Conservation (phyloP, 345 rosid genomes). For the Citropsis articulata region DNA sequence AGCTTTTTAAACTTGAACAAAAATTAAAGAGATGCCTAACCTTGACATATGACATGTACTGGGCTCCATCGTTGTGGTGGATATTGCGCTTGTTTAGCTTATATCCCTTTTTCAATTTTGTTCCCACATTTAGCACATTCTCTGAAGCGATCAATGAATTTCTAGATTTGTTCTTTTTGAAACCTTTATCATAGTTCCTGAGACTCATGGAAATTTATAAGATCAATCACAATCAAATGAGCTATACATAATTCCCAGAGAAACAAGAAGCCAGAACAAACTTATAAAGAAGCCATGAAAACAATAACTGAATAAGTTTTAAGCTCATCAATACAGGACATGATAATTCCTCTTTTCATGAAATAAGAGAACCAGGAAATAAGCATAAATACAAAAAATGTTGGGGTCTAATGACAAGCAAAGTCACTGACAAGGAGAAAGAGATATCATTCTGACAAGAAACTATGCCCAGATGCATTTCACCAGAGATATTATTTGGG, state of each 20-base stretch:
- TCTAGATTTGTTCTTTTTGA: conserved; percentile 37
- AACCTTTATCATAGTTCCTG: conserved; percentile 46
- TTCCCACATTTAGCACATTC: conserved; percentile 31
- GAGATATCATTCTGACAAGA: not conserved
- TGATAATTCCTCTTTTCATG: not conserved
- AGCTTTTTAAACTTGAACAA: not conserved
- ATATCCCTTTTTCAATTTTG: conserved; percentile 42
- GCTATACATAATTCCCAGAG: not conserved
- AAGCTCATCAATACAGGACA: not conserved
- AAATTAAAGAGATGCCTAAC: conserved; percentile 37
- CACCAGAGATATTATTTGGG: not conserved
- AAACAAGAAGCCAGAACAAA: conserved; percentile 10
- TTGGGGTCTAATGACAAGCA: not conserved
- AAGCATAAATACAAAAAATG: not conserved
- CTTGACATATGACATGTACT: conserved; percentile 94
- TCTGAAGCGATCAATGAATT: conserved; percentile 35
- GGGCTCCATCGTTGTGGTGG: conserved; percentile 63
- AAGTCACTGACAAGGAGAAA: not conserved
- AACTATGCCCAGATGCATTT: not conserved
- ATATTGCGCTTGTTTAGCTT: conserved; percentile 47
- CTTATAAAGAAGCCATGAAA: not conserved
- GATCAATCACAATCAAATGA: conserved; percentile 12
- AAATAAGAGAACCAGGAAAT: not conserved
- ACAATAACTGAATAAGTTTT: not conserved
- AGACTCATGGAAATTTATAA: conserved; percentile 21